Base-by-base conservation (phyloP, 805 yeast genomes). In the Saccharomycopsis sp. region DNA sequence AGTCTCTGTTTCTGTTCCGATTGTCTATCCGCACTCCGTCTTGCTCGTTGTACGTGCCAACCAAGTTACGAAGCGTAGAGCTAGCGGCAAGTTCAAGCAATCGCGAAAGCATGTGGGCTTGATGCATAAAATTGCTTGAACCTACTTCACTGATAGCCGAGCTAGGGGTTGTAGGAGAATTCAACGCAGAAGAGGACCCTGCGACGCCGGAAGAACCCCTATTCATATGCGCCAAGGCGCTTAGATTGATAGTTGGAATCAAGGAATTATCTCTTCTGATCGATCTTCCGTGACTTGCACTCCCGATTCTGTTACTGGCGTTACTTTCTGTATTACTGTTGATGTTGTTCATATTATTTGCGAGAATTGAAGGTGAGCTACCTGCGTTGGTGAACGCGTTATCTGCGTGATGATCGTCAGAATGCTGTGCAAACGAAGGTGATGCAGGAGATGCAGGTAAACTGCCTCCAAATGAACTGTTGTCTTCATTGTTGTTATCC, bases 71-170 rank as follows among this genome's bases (percentile, higher is more conserved):
- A 1, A 78, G 76, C 0, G 81, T 76, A 1, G 79, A 76, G 1
- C 74, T 70, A 0, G 81, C 78, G 0, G 81, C 81, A 20, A 75
- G 65, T 19, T 78, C 77, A 34, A 77, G 62, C 19, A 77, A 64
- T 41, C 79, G 66, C 1, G 80, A 73, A 3, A 77, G 67, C 71
- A 76, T 73, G 15, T 73, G 71, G 1, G 77, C 70, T 58, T 77
- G 81, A 24, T 65, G 63, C 14, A 47, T 20, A 24, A 62, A 62
- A 41, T 49, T 47, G 9, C 55, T 47, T 15, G 56, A 25, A 20
- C 47, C 50, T 25, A 19, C 23, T 8, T 19, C 53, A 44, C 34
- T 19, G 19, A 22, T 19, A 38, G 51, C 34, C 20, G 52, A 44
- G 24, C 24, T 22, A 22, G 53, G 17, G 53, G 35, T 8, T 24